Evolutionary conservation across 495 filamentous ascomycete species (phyloP).

Genomic region (Xylaria flabelliformis): DNA sequence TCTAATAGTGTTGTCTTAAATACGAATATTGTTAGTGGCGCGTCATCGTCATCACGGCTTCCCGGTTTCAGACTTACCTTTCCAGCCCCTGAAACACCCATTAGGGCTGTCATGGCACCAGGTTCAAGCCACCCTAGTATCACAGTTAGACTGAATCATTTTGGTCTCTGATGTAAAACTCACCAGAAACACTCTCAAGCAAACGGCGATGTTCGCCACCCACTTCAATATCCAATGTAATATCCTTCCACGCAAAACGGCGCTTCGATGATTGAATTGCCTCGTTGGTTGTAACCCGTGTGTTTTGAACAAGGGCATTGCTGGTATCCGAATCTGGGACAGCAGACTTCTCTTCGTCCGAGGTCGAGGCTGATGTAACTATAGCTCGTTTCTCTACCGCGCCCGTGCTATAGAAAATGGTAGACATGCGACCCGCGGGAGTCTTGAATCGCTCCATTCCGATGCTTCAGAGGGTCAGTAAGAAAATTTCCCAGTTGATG

Average conservation of each 20-base stretch:
- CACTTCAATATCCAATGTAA: slow-evolving; percentile 84
- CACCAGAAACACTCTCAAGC: slow-evolving; percentile 70
- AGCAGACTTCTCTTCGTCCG: slow-evolving; percentile 7
- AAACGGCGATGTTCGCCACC: slow-evolving; percentile 71
- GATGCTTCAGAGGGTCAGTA: slow-evolving; percentile 27
- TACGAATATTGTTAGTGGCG: neutral
- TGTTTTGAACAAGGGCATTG: neutral
- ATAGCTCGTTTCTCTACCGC: slow-evolving; percentile 35
- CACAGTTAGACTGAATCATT: neutral
- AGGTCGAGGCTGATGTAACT: slow-evolving; percentile 38
- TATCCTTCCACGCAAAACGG: slow-evolving; percentile 76
- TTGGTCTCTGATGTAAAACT: neutral
- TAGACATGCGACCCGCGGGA: slow-evolving; percentile 37
- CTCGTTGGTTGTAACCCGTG: neutral
- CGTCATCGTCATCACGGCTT: neutral
- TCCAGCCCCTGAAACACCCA: slow-evolving; percentile 73
- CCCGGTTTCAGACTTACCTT: slow-evolving; percentile 58
- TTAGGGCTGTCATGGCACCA: slow-evolving; percentile 81
- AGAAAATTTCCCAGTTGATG: neutral
- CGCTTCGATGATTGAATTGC: slow-evolving; percentile 53
- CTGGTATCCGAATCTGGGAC: neutral
- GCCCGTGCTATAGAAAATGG: slow-evolving; percentile 36
- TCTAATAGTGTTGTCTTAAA: neutral
- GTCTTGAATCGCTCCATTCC: slow-evolving; percentile 41
- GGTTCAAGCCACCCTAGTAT: slow-evolving; percentile 78